Percentiles rank a stretch among this genome's conserved stretches.
phyloP scores from a whole-genome alignment of 2,329 filamentous ascomycete genomes.

The Xylariales sp. region DNA sequence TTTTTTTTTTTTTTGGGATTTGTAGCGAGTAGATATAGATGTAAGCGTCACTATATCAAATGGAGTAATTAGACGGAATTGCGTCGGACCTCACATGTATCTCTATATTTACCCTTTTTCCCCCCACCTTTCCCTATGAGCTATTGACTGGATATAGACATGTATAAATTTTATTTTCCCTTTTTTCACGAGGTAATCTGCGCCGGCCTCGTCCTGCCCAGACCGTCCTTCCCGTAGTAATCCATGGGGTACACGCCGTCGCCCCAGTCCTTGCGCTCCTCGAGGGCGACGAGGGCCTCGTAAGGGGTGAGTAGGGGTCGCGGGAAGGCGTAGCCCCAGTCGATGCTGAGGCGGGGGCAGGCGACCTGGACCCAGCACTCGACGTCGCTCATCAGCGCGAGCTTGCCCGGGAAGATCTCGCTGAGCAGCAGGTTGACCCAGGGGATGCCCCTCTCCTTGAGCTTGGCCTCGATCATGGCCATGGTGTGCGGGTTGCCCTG shows the following conservation, averaged over 20 bases:
- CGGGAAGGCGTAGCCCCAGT: constrained; percentile 97
- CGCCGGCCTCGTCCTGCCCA: constrained; percentile 81
- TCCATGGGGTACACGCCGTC: constrained; percentile 89
- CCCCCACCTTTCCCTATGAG: no score
- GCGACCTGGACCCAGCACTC: constrained; percentile 99
- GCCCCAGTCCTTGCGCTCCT: constrained; percentile 71
- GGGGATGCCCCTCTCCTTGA: constrained; percentile 68
- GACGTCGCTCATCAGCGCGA: constrained; percentile 89
- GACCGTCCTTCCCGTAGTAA: constrained; percentile 88
- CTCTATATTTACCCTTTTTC: no score
- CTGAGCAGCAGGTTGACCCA: constrained; percentile 83
- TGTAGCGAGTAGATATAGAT: no score
- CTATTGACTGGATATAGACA: no score
- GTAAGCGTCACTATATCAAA: no score
- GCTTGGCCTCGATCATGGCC: constrained; percentile 73
- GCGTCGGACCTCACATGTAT: no score
- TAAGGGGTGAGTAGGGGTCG: constrained; percentile 88
- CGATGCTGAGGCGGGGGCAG: constrained; percentile 93
- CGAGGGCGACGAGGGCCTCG: constrained; percentile 88
- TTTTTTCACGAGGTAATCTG: no score
- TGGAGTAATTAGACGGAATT: no score
- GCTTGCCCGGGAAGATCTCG: constrained; percentile 94
- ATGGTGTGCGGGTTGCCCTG: constrained; percentile 96
- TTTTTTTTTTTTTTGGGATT: no score
- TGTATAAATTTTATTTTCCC: no score